A percentile compares a stretch with the other conserved stretches of the same genome.
phyloP scores from a whole-genome alignment of 495 filamentous ascomycete genomes.

The Viridothelium virens region DNA sequence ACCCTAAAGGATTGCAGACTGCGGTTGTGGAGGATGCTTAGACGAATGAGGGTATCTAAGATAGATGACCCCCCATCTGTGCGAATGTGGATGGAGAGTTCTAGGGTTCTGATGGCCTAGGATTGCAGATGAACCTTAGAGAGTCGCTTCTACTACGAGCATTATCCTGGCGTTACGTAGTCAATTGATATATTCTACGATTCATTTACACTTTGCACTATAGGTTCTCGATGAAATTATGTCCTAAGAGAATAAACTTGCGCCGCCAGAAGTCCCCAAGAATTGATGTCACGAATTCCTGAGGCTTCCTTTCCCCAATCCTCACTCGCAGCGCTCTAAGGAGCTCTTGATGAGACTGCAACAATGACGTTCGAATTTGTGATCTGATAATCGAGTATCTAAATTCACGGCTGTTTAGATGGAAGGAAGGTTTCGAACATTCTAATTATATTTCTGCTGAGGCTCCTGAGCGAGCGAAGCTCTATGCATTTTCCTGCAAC shows the following conservation, averaged over 20 bases:
- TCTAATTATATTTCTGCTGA: too few relatives aligned
- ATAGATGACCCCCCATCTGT: neutral
- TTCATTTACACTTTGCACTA: neutral
- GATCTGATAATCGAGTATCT: too few relatives aligned
- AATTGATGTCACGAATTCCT: too few relatives aligned
- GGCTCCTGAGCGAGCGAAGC: neutral
- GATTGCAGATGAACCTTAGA: neutral
- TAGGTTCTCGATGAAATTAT: neutral
- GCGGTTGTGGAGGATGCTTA: conserved; percentile 53
- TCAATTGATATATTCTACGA: neutral
- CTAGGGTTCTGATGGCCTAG: neutral
- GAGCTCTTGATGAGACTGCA: too few relatives aligned
- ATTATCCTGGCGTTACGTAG: conserved; percentile 7
- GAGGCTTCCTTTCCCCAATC: too few relatives aligned
- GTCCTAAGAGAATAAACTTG: neutral
- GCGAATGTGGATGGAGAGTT: too few relatives aligned
- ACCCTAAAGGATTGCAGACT: conserved; percentile 92
- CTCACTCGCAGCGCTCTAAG: too few relatives aligned
- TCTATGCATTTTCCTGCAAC: conserved; percentile 11
- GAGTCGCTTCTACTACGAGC: neutral
- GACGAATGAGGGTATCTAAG: neutral
- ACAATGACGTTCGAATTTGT: too few relatives aligned
- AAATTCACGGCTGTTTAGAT: too few relatives aligned
- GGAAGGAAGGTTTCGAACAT: too few relatives aligned
- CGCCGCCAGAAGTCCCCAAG: too few relatives aligned